Evolutionary conservation across 352 stramenopile genomes (phyloP).

Genomic region (Globisporangium iwayamae): DNA sequence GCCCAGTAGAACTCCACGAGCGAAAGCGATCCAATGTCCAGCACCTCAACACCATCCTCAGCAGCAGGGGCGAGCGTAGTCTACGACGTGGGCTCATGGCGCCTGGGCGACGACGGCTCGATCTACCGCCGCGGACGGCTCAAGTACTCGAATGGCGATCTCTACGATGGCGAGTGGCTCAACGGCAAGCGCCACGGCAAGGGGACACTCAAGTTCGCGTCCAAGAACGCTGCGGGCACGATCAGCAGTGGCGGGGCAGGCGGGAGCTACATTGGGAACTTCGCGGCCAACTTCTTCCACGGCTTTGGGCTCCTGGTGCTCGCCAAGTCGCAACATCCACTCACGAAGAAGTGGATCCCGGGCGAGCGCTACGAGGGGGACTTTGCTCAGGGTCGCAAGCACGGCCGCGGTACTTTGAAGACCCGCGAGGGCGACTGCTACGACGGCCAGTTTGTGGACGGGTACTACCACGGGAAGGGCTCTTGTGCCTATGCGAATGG

Average conservation of each 20-base stretch:
- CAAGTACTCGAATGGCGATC: constrained; percentile 69
- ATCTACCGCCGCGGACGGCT: constrained; percentile 70
- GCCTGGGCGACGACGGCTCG: constrained; percentile 62
- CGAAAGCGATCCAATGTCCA: not conserved
- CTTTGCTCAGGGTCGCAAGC: constrained; percentile 45
- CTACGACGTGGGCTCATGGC: constrained; percentile 68
- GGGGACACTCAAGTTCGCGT: constrained; percentile 47
- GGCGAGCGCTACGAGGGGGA: constrained; percentile 69
- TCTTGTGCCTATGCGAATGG: constrained; percentile 54
- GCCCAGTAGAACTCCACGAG: not conserved
- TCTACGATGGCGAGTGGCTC: constrained; percentile 86
- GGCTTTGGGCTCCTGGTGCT: constrained; percentile 59
- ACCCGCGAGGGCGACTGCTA: constrained; percentile 42
- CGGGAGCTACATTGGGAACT: constrained; percentile 50
- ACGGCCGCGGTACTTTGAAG: constrained; percentile 47
- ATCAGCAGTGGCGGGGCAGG: not conserved
- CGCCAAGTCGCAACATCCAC: constrained; percentile 46
- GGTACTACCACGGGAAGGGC: constrained; percentile 53
- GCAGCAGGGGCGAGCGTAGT: constrained; percentile 29
- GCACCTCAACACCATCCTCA: not conserved
- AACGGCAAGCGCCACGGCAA: constrained; percentile 72
- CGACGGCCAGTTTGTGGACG: constrained; percentile 45
- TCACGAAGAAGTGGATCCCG: constrained; percentile 58
- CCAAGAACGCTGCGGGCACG: constrained; percentile 12
- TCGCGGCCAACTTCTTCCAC: constrained; percentile 50